Evolutionary conservation across 116 monocot genomes (phyloP).

Genomic region (Zostera marina): DNA sequence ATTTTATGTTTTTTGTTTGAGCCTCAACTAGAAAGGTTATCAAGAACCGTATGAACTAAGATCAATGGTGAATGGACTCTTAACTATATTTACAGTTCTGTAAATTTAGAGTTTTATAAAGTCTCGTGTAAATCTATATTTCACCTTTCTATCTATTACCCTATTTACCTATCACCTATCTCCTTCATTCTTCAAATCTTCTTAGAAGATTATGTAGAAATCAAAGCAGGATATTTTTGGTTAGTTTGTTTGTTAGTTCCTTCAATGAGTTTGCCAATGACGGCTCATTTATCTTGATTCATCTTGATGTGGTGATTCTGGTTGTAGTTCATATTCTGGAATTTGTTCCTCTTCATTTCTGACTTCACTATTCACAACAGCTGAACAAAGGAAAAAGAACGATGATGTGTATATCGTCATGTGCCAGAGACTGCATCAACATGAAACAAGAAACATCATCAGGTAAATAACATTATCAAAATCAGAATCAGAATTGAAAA

Average conservation of each 20-base stretch:
- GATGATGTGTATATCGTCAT: slow-evolving; percentile 76
- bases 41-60: no score
- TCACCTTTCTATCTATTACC: no score
- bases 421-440: slow-evolving; percentile 65
- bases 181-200: no score
- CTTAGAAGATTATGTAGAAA: no score
- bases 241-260: background rate
- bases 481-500: background rate
- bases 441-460: background rate
- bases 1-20: no score
- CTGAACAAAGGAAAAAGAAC: slow-evolving; percentile 72
- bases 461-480: background rate
- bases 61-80: no score
- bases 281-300: slow-evolving; percentile 2
- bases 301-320: slow-evolving; percentile 31
- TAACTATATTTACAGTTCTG: no score
- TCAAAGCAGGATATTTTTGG: no score
- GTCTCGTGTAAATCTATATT: no score
- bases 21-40: no score
- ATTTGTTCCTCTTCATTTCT: slow-evolving; percentile 4
- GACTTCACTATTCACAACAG: slow-evolving; percentile 10
- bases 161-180: no score
- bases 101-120: no score
- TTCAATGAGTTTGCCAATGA: background rate
- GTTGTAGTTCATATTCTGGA: slow-evolving; percentile 45